These are phyloP conservation scores for Hypoxylon sp. DNA, from an alignment of 2,329 filamentous ascomycete species.

Conservation along the genomic window DNA sequence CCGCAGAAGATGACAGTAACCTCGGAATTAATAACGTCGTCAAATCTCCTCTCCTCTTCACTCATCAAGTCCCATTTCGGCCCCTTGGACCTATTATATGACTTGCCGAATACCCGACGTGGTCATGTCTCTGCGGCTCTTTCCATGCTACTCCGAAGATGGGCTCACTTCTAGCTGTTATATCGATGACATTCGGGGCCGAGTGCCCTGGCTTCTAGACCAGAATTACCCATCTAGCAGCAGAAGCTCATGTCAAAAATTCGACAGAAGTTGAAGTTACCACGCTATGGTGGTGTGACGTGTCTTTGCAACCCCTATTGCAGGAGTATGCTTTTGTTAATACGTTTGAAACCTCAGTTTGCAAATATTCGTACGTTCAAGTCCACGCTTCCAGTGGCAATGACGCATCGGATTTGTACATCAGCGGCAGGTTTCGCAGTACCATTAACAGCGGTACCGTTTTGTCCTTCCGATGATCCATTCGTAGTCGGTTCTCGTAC, in stretches of 20 bases:
- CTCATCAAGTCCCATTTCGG: conserved; percentile 20
- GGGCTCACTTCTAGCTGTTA: conserved; percentile 3
- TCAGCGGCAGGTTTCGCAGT: conserved; percentile 59
- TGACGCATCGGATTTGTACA: conserved; percentile 81
- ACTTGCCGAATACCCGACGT: conserved; percentile 6
- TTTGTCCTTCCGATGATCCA: conserved; percentile 55
- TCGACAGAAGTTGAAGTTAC: conserved; percentile 5
- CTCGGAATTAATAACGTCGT: conserved; percentile 31
- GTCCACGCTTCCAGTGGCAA: conserved; percentile 90
- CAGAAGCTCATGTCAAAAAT: conserved; percentile 7
- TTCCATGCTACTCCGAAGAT: conserved; percentile 3
- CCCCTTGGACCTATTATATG: conserved; percentile 6
- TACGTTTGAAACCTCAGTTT: conserved; percentile 51
- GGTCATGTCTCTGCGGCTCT: background rate
- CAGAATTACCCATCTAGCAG: conserved; percentile 1
- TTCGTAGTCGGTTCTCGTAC: conserved; percentile 68
- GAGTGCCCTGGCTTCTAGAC: background rate
- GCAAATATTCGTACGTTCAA: conserved; percentile 83
- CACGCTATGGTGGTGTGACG: background rate
- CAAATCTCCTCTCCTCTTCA: conserved; percentile 29
- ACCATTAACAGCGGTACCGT: conserved; percentile 62
- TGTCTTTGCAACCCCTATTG: conserved; percentile 14
- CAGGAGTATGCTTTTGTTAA: conserved; percentile 2
- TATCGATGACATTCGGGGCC: conserved; percentile 9
- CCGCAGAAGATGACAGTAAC: conserved; percentile 34